Conservation (phyloP, 129 eudicot genomes). For the Flaveria bidentis region DNA sequence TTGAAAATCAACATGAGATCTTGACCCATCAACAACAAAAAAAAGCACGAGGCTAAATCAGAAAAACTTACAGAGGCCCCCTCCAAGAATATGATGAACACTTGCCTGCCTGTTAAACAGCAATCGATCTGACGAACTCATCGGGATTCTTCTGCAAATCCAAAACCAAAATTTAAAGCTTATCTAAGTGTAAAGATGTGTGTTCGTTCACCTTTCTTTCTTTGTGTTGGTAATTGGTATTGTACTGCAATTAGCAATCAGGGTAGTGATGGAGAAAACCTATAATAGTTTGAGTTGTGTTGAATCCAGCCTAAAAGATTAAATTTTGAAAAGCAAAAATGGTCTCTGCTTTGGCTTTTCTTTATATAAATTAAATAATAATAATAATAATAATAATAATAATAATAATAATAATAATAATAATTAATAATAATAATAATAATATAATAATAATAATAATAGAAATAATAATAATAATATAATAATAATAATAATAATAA, state of each 20-base stretch:
- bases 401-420: too few relatives aligned
- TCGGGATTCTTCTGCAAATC: conserved; percentile 19
- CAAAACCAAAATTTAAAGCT: background rate
- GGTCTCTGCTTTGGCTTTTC: conserved; percentile 24
- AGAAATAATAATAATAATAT: too few relatives aligned
- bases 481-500: background rate
- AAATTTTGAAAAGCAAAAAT: conserved; percentile 4
- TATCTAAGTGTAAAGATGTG: conserved; percentile 36
- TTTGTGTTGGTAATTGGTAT: background rate
- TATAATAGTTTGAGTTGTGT: conserved; percentile 1
- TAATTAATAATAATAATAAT: too few relatives aligned
- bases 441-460: too few relatives aligned
- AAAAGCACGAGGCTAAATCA: background rate
- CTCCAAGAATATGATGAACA: conserved; percentile 84
- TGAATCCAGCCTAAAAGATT: conserved; percentile 39
- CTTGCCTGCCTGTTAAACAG: conserved; percentile 60
- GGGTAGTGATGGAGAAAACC: conserved; percentile 26
- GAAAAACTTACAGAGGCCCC: conserved; percentile 56
- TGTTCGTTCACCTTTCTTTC: conserved; percentile 7
- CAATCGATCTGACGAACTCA: conserved; percentile 62
- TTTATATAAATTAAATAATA: background rate
- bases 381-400: background rate
- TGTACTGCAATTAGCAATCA: conserved; percentile 4
- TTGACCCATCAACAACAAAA: conserved; percentile 19
- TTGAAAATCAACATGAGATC: conserved; percentile 29